A percentile compares a stretch with the other conserved stretches of the same genome.
Evolutionary conservation across 2,329 filamentous ascomycete genomes (phyloP).

Genomic region (Coniochaeta prunicola): DNA sequence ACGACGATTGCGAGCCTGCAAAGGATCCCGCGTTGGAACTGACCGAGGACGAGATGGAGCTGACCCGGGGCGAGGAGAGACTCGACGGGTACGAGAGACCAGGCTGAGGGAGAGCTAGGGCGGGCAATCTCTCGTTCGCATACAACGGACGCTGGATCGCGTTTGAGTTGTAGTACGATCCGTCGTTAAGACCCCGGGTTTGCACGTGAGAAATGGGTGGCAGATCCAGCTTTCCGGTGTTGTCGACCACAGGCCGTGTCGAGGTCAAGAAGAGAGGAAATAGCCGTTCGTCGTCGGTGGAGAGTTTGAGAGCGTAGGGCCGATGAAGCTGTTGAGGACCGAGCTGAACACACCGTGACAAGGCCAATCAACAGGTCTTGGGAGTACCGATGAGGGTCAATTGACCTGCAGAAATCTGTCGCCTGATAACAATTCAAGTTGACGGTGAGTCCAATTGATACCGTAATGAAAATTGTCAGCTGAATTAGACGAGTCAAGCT

Average conservation of each 20-base stretch:
- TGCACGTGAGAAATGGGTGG: constrained; percentile 79
- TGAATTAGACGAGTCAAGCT: background rate
- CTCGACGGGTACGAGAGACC: constrained; percentile 65
- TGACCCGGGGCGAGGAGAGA: constrained; percentile 67
- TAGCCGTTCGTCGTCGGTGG: background rate
- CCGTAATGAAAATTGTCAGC: background rate
- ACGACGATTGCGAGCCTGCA: constrained; percentile 40
- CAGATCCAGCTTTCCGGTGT: constrained; percentile 91
- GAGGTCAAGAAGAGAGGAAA: constrained; percentile 16
- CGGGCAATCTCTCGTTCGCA: constrained; percentile 65
- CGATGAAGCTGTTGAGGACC: background rate
- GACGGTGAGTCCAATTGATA: background rate
- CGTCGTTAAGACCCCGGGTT: constrained; percentile 69
- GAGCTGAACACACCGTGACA: background rate
- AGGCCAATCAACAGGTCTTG: background rate
- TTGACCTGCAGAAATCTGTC: background rate
- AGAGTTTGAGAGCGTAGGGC: background rate
- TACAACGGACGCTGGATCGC: constrained; percentile 54
- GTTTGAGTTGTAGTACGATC: constrained; percentile 62
- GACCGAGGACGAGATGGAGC: constrained; percentile 60
- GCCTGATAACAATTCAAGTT: background rate
- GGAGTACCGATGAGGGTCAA: background rate
- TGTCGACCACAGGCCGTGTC: constrained; percentile 16
- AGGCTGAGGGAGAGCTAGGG: constrained; percentile 61
- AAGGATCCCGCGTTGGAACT: constrained; percentile 37